These are phyloP conservation scores for Paxillus rubicundulus DNA, from an alignment of 768 basidiomycete species.

Conservation along the genomic window DNA sequence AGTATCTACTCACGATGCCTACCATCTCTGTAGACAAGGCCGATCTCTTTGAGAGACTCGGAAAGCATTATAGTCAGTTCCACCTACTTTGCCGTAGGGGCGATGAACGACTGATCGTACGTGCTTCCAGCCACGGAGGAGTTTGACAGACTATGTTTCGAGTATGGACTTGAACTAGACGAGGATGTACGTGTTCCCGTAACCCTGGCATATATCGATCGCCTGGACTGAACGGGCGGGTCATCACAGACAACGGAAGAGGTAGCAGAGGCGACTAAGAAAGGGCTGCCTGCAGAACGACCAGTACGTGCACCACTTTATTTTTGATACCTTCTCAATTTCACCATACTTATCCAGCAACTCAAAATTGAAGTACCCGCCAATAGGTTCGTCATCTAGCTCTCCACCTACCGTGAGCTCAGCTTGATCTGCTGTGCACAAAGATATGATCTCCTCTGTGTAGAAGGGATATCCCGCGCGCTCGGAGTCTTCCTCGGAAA, in stretches of 20 bases:
- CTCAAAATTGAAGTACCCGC: slow-evolving; percentile 98
- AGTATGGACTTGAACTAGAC: slow-evolving; percentile 96
- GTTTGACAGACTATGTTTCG: slow-evolving; percentile 94
- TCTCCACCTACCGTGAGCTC: slow-evolving; percentile 1
- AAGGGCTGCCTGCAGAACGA: slow-evolving; percentile 81
- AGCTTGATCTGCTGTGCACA: slow-evolving; percentile 5
- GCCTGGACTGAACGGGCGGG: not conserved
- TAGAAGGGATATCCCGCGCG: slow-evolving; percentile 91
- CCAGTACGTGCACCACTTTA: slow-evolving; percentile 50
- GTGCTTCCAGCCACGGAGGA: slow-evolving; percentile 75
- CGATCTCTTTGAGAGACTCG: slow-evolving; percentile 87
- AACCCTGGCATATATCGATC: not conserved
- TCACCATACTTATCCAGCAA: slow-evolving; percentile 54
- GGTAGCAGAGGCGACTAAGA: slow-evolving; percentile 77
- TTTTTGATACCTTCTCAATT: not conserved
- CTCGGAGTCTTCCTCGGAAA: slow-evolving; percentile 80
- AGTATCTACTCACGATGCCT: slow-evolving; percentile 57
- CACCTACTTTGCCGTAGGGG: not conserved
- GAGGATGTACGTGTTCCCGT: slow-evolving; percentile 73
- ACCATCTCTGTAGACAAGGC: slow-evolving; percentile 95
- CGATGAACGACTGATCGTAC: slow-evolving; percentile 11
- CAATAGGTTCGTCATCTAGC: slow-evolving; percentile 61
- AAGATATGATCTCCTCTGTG: slow-evolving; percentile 96
- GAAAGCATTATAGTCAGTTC: slow-evolving; percentile 71
- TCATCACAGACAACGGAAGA: slow-evolving; percentile 76